Evolutionary conservation across 768 basidiomycete genomes (phyloP), one percentile per base, ranked within the genome.

Genomic region (Leucosporidium creatinivorum): DNA sequence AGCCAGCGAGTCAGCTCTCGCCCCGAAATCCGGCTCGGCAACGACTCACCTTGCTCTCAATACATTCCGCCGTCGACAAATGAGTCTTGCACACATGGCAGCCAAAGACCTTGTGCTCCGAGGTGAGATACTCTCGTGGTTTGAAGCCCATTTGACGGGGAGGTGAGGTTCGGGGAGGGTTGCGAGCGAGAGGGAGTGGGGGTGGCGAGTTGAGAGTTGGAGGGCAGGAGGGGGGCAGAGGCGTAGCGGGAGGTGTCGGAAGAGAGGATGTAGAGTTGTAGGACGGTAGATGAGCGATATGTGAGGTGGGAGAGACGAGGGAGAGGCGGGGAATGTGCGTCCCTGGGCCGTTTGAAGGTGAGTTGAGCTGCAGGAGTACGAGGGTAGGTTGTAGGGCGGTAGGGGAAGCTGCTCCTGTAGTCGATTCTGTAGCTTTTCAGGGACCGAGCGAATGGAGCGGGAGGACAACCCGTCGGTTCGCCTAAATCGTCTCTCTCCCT

Each of bases 41-140:
- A 33, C 33, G 33, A 80, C 86, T 73, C 73, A 91, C 91, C 78
- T 90, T 83, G 67, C 90, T 92, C 74, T 93, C 85, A 88, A 93
- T 91, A 54, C 87, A 86, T 77, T 91, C 88, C 65, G 90, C 87
- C 31, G 89, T 91, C n/a, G 90, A 86, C 56, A 93, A 86, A 78
- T 93, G 91, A 18, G 91, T 93, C 78, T 83, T 87, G 84, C 91
- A 93, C 58, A 80, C 85, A 58, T 84, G 85, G 79, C 92, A 93
- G 48, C 91, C 91, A 74, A 91, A 93, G 76, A 93, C 88, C 74
- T 67, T 69, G 26, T 57, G 63, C 72, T 86, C 86, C 55, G 89
- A 89, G 58, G 85, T 81, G 70, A 93, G 87, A 81, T 91, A 93
- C 66, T 86, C 86, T 76, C 89, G 87, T 79, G 89, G 91, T 75